Percentiles rank a stretch among this genome's conserved stretches.
phyloP scores from a whole-genome alignment of 2,329 filamentous ascomycete species.

The Fusarium nodosum region DNA sequence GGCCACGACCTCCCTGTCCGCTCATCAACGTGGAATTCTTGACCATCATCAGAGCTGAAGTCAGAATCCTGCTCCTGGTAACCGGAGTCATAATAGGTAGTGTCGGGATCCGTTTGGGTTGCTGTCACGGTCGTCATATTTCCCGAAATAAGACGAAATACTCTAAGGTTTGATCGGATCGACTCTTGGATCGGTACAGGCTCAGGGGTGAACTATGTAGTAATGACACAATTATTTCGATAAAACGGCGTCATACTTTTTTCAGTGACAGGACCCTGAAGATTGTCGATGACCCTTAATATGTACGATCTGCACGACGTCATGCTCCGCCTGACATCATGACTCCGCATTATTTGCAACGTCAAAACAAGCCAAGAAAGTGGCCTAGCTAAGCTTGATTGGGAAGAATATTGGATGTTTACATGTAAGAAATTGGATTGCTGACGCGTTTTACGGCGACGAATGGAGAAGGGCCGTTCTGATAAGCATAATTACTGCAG shows the following conservation, averaged over 20 bases:
- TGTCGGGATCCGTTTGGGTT: neutral
- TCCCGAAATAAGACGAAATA: conserved; percentile 7
- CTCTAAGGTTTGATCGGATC: neutral
- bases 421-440: neutral
- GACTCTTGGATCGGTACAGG: neutral
- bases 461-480: neutral
- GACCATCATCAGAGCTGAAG: neutral
- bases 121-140: neutral
- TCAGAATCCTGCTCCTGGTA: conserved; percentile 8
- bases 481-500: neutral
- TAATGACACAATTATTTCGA: neutral
- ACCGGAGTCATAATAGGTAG: neutral
- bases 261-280: conserved; percentile 20
- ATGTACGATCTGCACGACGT: conserved; percentile 15
- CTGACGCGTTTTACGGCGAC: neutral
- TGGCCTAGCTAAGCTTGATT: conserved; percentile 4
- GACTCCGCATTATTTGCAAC: conserved; percentile 18
- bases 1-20: conserved; percentile 25
- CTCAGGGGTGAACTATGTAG: conserved; percentile 1
- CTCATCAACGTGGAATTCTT: conserved; percentile 21
- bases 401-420: neutral
- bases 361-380: conserved; percentile 6
- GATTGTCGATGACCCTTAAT: neutral
- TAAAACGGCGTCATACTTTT: conserved; percentile 12
- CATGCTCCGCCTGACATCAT: conserved; percentile 31